A percentile compares a stretch with the other conserved stretches of the same genome.
phyloP scores from a whole-genome alignment of 2,329 filamentous ascomycete genomes.

The Plenodomus biglobosus region DNA sequence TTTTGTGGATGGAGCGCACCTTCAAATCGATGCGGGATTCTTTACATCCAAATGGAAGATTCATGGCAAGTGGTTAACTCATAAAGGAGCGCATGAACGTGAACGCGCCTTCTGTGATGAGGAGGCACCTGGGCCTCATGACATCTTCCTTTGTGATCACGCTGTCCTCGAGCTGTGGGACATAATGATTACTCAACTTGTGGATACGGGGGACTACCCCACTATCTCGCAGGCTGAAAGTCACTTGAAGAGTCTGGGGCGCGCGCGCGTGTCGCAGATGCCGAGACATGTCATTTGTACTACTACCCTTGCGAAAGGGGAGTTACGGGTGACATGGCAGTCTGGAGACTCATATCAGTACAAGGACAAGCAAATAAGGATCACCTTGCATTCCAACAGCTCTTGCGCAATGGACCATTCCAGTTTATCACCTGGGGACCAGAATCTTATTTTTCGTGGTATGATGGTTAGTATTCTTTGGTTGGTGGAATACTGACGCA shows the following conservation, averaged over 20 bases:
- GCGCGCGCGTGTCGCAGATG: not conserved
- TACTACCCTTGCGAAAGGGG: not conserved
- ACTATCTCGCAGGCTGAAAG: not conserved
- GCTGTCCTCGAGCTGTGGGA: constrained; percentile 11
- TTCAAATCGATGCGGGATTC: no score
- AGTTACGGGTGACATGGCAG: constrained; percentile 3
- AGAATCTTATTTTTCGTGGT: no score
- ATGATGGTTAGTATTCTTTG: no score
- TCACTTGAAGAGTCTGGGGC: not conserved
- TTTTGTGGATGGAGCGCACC: not conserved
- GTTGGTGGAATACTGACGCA: no score
- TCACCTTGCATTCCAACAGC: constrained; percentile 1
- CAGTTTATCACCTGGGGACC: no score
- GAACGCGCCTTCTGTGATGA: constrained; percentile 1
- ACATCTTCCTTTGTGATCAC: constrained; percentile 12
- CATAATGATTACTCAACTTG: constrained; percentile 4
- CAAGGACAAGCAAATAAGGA: not conserved
- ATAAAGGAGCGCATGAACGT: constrained; percentile 5
- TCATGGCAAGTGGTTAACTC: constrained; percentile 8
- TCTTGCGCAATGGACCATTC: not conserved
- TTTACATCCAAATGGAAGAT: constrained; percentile 3
- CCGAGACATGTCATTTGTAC: not conserved
- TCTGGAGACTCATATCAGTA: constrained; percentile 6
- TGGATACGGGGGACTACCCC: not conserved
- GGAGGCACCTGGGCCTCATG: not conserved